Conservation (phyloP, 140 eudicot species). For the Anethum foeniculum region DNA sequence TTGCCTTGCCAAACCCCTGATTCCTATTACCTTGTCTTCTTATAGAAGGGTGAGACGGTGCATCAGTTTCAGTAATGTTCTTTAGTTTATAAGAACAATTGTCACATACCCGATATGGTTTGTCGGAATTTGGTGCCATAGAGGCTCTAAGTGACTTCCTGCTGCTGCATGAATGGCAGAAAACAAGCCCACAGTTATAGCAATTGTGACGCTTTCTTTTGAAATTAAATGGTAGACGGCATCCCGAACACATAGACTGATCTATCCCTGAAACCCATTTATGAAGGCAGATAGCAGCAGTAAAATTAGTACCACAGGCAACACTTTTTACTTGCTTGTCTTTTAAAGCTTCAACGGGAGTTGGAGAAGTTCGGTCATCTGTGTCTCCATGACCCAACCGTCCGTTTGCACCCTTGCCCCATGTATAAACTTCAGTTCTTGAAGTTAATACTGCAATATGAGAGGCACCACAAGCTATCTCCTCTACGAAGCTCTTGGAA, state of each 20-base stretch:
- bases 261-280: conserved; percentile 97
- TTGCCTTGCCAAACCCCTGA: conserved; percentile 40
- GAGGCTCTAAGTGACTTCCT: conserved; percentile 90
- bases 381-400: conserved; percentile 92
- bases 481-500: conserved; percentile 72
- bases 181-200: conserved; percentile 91
- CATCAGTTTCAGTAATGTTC: conserved; percentile 50
- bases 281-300: conserved; percentile 94
- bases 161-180: conserved; percentile 95
- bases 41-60: conserved; percentile 53
- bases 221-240: conserved; percentile 84
- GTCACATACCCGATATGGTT: conserved; percentile 97
- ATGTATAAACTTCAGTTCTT: conserved; percentile 88
- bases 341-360: conserved; percentile 72
- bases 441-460: conserved; percentile 95
- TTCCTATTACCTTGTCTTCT: conserved; percentile 61
- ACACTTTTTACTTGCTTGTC: conserved; percentile 94
- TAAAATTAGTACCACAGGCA: conserved; percentile 94
- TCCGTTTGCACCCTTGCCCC: conserved; percentile 98
- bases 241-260: conserved; percentile 97
- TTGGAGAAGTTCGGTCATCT: conserved; percentile 68
- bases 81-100: conserved; percentile 61
- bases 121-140: conserved; percentile 93
- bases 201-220: conserved; percentile 97
- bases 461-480: conserved; percentile 92